Base-by-base conservation (phyloP, 768 basidiomycete species). In the Phlebiopsis gigantea region DNA sequence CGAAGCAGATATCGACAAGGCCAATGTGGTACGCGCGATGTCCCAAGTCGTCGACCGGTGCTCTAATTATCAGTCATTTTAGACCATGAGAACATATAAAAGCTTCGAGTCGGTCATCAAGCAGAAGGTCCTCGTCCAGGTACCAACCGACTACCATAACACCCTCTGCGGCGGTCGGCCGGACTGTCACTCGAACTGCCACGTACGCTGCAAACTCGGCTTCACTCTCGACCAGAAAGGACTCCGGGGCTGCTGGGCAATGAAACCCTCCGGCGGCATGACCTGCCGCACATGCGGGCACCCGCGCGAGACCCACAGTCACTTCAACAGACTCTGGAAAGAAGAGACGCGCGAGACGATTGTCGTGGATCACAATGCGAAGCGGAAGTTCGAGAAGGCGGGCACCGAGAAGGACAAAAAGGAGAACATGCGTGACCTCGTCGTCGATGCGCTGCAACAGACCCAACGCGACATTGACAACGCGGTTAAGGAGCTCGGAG, bases 211-310 rank as follows among this genome's bases (percentile, higher is more conserved):
- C 30, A 34, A 31, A 26, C 19, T 26, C 17, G 45, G 17, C 8
- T 50, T 50, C 48, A 26, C 48, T 10, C 48, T 50, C 28, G 30
- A 31, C 48, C 48, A n/a, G 21, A 46, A 4, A 52, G 57, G 19
- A 7, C 48, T 50, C 29, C 19, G 10, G 2, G 48, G 48, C 14
- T 50, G 48, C 28, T 3, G 4, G 2, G 48, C 9, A 5, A 56
- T 56, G 12, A 10, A 9, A 9, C 46, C 58, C 10, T 31, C 34
- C 19, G 59, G 48, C n/a, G 53, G 30, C 9, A n/a, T n/a, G n/a
- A 54, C 24, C n/a, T 63, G 61, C 39, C n/a, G 17, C 12, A 25
- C 5, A 30, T 67, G 66, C 42, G 31, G 53, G 4, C 66, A 67
- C 46, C 50, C 54, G 4, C 57, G 47, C 22, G 34, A 42, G 5